Evolutionary conservation across 2,329 filamentous ascomycete genomes (phyloP), one percentile per base, ranked within the genome.

Genomic region (Capronia coronata): DNA sequence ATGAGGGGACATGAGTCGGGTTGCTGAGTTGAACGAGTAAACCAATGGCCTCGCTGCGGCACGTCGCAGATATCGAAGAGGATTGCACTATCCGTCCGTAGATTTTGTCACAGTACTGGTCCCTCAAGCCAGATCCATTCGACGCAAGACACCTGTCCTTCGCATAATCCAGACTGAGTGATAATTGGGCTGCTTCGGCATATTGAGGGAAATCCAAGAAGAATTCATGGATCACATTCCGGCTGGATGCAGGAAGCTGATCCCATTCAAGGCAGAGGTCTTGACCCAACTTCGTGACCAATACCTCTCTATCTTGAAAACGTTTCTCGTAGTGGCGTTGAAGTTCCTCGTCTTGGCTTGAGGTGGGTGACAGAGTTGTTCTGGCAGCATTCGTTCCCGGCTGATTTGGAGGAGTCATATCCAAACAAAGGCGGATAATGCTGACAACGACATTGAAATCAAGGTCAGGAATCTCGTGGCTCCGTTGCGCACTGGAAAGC

Each of bases 161-260:
- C 19, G 42, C 45, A 22, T 54, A 46, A 10, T 49, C 43, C 34
- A 56, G 39, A 13, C 37, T 51, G 11, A 43, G 18, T 9, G 30
- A 32, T 13, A 56, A 22, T 22, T 44, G 48, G 21, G 32, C n/a
- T 9, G 45, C 14, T 9, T 45, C 40, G 21, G 50, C 54, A 38
- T 46, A 54, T 22, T 51, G 51, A 9, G 54, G 54, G 27, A 47
- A 51, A 5, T 34, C 38, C 8, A 56, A 43, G 38, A 56, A 49
- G 23, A 56, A 49, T 14, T 51, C 48, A 11, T 49, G 25, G 37
- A 54, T 22, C 14, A 43, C 22, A 29, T 39, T 38, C 11, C 45
- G 47, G 34, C 37, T 43, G 3, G 22, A 13, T 10, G 16, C 18
- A n/a, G 48, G 16, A 18, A 56, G 46, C 9, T 38, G 27, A 14